Base-by-base conservation (phyloP, 2,329 filamentous ascomycete genomes). In the Hirsutella minnesotensis region DNA sequence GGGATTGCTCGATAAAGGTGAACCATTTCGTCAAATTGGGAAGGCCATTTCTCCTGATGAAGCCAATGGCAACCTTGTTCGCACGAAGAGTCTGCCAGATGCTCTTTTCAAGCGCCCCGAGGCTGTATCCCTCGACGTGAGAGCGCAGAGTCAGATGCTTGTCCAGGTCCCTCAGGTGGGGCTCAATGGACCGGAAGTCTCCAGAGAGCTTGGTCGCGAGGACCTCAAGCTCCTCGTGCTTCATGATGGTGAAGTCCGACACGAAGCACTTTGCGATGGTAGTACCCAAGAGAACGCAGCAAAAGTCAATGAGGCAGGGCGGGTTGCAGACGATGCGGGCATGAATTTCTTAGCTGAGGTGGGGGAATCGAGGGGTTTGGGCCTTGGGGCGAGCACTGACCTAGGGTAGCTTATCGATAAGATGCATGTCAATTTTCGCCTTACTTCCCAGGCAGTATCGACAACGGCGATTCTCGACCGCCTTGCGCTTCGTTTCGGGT, bases 1-100 rank as follows among this genome's bases (percentile, higher is more conserved):
- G 84, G 31, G 75, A 77, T 53, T 86, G 77, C 63, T 95, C 87
- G 51, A 96, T 72, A 61, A 83, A 94, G 54, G 71, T 75, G 65
- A 89, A 95, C 90, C 90, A 96, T 51, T 90, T 78, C 42, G 78
- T 77, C 47, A 95, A 63, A 62, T 92, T 95, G 46, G 75, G 69
- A 52, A 90, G 77, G 22, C 77, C 68, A 37, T 81, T 84, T 65
- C 86, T 86, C 65, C 86, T 85, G 53, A 95, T 73, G 52, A 85
- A 86, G 4, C 85, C 79, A 51, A 84, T 74, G 16, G 86, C 83
- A n/a, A 88, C 85, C 47, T 86, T 82, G 68, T 94, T 95, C 53
- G 77, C 81, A 44, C 86, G 81, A 42, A 95, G 73, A 5, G 84
- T 80, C 54, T 83, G 77, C 86, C 87, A 96, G 49, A 94, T 74